Evolutionary conservation across 2,329 filamentous ascomycete genomes (phyloP).

Genomic region (Colletotrichum cereale): DNA sequence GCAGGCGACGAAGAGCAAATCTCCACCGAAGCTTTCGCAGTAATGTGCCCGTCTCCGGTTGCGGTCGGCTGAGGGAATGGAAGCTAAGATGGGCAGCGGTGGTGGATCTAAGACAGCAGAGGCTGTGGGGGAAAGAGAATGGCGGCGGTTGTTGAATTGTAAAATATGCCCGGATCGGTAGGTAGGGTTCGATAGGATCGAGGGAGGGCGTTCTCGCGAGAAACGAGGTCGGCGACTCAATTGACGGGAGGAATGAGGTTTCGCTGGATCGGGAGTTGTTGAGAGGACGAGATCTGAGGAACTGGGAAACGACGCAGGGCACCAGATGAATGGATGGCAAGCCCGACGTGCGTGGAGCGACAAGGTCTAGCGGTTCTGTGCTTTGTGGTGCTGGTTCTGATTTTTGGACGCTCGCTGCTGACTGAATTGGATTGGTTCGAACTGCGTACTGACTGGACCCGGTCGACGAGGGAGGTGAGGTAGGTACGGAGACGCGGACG

Average conservation of each 20-base stretch:
- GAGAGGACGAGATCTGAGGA: slow-evolving; percentile 37
- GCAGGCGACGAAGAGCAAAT: slow-evolving; percentile 20
- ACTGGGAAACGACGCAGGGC: slow-evolving; percentile 36
- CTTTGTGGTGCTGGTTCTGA: slow-evolving; percentile 18
- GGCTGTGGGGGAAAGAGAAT: slow-evolving; percentile 14
- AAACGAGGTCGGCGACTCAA: slow-evolving; percentile 24
- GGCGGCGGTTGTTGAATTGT: slow-evolving; percentile 24
- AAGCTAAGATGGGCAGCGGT: slow-evolving; percentile 23
- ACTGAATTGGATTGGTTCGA: slow-evolving; percentile 23
- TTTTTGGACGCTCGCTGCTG: slow-evolving; percentile 1
- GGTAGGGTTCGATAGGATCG: slow-evolving; percentile 12
- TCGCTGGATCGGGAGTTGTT: slow-evolving; percentile 20
- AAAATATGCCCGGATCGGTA: slow-evolving; percentile 27
- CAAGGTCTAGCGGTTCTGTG: slow-evolving; percentile 19
- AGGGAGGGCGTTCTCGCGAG: slow-evolving; percentile 9
- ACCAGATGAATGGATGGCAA: slow-evolving; percentile 26
- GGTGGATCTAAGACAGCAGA: slow-evolving; percentile 35
- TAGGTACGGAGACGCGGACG: slow-evolving; percentile 29
- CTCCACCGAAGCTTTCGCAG: slow-evolving; percentile 36
- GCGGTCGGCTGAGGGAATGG: slow-evolving; percentile 36
- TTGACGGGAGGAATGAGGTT: slow-evolving; percentile 24
- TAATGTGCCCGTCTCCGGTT: slow-evolving; percentile 38
- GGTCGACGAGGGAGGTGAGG: slow-evolving; percentile 33
- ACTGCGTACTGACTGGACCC: slow-evolving; percentile 16
- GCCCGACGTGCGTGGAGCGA: slow-evolving; percentile 29